phyloP scores from a whole-genome alignment of 2,329 filamentous ascomycete genomes.

The Zarea fungicola region DNA sequence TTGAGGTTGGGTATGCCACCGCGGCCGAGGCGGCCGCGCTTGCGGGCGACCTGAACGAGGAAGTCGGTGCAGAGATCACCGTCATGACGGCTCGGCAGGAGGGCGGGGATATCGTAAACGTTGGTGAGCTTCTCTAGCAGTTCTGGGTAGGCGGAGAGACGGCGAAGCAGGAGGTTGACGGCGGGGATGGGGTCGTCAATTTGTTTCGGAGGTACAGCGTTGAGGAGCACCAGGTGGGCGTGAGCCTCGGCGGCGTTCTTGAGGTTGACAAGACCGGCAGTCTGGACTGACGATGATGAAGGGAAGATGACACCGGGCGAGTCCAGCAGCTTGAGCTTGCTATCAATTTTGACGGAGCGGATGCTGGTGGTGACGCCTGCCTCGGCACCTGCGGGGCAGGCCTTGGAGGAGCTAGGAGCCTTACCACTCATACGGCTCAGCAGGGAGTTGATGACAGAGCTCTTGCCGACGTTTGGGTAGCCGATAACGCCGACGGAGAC shows the following conservation, averaged over 20 bases:
- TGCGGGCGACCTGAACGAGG: conserved; percentile 88
- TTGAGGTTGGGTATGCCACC: conserved; percentile 86
- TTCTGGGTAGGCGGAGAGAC: conserved; percentile 66
- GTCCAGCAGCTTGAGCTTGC: conserved; percentile 87
- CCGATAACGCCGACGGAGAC: conserved; percentile 91
- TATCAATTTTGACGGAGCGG: conserved; percentile 88
- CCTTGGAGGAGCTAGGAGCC: conserved; percentile 49
- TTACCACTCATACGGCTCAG: conserved; percentile 69
- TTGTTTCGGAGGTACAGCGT: conserved; percentile 87
- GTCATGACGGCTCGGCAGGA: conserved; percentile 60
- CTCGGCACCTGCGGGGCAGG: conserved; percentile 85
- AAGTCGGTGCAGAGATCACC: conserved; percentile 85
- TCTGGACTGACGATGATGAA: conserved; percentile 43
- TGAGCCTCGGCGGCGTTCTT: conserved; percentile 67
- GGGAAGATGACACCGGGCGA: conserved; percentile 95
- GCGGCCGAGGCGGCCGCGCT: conserved; percentile 80
- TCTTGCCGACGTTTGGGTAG: conserved; percentile 95
- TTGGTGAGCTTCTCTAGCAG: conserved; percentile 74
- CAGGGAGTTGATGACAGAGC: conserved; percentile 91
- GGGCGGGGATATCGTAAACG: conserved; percentile 77
- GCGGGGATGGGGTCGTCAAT: conserved; percentile 90
- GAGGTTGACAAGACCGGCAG: conserved; percentile 40
- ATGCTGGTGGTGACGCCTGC: conserved; percentile 87
- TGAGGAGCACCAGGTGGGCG: conserved; percentile 80
- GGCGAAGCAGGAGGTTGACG: conserved; percentile 75